Conservation (phyloP, 805 yeast genomes). For the Saturnispora quitensis region DNA sequence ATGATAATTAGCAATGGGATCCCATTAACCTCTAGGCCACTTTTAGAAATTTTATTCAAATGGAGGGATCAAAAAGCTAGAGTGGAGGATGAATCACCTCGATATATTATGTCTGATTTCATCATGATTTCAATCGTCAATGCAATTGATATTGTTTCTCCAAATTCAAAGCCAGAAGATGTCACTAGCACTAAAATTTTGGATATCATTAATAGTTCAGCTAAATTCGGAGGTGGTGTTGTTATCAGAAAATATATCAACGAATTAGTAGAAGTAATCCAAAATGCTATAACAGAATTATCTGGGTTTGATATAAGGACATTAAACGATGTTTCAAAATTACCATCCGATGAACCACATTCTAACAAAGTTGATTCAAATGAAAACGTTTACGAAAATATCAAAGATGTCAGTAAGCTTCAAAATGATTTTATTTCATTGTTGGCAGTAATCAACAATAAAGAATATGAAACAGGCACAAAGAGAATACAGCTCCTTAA, state of each 20-base stretch:
- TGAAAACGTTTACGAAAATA: conserved; percentile 15
- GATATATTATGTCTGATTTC: conserved; percentile 80
- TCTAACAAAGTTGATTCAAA: conserved; percentile 13
- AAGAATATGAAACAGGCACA: neutral
- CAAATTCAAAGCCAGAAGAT: conserved; percentile 26
- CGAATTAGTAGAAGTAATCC: conserved; percentile 50
- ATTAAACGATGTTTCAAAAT: conserved; percentile 26
- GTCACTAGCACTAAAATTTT: conserved; percentile 57
- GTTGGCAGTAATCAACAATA: neutral
- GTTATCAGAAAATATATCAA: conserved; percentile 46
- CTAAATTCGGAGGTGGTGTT: conserved; percentile 34
- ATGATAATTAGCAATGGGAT: conserved; percentile 59
- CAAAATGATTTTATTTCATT: conserved; percentile 17
- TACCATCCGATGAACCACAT: conserved; percentile 17
- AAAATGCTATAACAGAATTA: conserved; percentile 28
- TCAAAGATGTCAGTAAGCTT: conserved; percentile 19
- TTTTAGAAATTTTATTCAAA: conserved; percentile 52
- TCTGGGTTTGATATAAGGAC: conserved; percentile 20
- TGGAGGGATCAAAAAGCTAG: conserved; percentile 85
- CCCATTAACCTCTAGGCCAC: conserved; percentile 39
- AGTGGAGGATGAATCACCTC: conserved; percentile 69
- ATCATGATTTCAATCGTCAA: conserved; percentile 48
- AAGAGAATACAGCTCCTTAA: neutral
- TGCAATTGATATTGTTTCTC: conserved; percentile 15
- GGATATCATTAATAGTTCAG: conserved; percentile 33